Evolutionary conservation across 176 grass and related monocot species (phyloP).

Genomic region (Oryza glumipatula): DNA sequence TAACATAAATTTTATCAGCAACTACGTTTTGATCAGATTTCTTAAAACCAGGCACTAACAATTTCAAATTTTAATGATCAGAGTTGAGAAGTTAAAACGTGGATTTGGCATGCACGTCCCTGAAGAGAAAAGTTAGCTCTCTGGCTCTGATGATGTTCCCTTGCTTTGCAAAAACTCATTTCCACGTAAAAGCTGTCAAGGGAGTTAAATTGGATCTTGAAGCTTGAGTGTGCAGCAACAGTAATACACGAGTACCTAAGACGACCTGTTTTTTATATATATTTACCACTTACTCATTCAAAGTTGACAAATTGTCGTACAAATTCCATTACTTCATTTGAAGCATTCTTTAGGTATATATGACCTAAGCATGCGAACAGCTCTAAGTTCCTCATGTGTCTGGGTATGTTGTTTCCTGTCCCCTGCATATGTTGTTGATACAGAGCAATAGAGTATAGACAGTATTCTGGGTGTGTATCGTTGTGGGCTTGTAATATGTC

Average conservation of each 20-base stretch:
- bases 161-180: background rate
- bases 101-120: slow-evolving; percentile 87
- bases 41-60: background rate
- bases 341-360: background rate
- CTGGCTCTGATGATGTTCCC: background rate
- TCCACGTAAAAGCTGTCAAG: background rate
- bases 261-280: background rate
- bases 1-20: background rate
- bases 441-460: background rate
- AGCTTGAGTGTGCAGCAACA: background rate
- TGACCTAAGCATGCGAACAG: background rate
- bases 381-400: background rate
- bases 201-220: background rate
- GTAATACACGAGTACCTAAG: background rate
- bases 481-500: slow-evolving; percentile 7
- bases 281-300: background rate
- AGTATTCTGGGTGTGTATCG: background rate
- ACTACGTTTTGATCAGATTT: background rate
- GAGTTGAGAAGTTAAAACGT: slow-evolving; percentile 86
- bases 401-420: background rate
- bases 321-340: background rate
- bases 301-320: background rate
- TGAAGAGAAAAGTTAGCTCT: slow-evolving; percentile 55
- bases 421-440: background rate
- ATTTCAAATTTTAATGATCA: slow-evolving; percentile 35